Percentiles rank a stretch among this genome's conserved stretches.
These are phyloP conservation scores for Carex pumila DNA, from an alignment of 176 grass and related monocot species.

Conservation along the genomic window DNA sequence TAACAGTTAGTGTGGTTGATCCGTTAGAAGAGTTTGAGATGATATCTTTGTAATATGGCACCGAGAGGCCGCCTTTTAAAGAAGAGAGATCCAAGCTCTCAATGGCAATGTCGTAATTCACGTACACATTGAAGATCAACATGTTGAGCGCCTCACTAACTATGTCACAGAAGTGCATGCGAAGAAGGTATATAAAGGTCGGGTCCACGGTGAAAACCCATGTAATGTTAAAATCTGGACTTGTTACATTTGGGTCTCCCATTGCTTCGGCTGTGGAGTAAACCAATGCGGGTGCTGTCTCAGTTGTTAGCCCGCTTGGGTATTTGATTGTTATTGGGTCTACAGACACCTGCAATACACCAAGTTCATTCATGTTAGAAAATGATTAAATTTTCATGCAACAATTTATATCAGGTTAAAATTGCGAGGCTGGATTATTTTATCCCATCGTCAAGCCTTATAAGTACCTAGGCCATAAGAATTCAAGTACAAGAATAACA, in stretches of 20 bases:
- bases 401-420: not conserved
- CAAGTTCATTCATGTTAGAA: slow-evolving; percentile 20
- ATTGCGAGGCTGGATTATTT: not conserved
- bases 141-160: slow-evolving; percentile 50
- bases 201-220: slow-evolving; percentile 66
- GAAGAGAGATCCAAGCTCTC: slow-evolving; percentile 60
- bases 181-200: slow-evolving; percentile 50
- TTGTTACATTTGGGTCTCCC: slow-evolving; percentile 28
- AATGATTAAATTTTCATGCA: not conserved
- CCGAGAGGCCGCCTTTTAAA: slow-evolving; percentile 28
- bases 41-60: slow-evolving; percentile 72
- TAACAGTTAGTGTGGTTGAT: slow-evolving; percentile 56
- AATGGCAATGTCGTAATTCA: slow-evolving; percentile 44
- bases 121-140: slow-evolving; percentile 67
- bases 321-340: slow-evolving; percentile 42
- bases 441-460: not conserved
- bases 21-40: slow-evolving; percentile 63
- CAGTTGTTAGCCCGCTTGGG: slow-evolving; percentile 27
- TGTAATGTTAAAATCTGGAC: slow-evolving; percentile 60
- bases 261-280: slow-evolving; percentile 62
- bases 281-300: slow-evolving; percentile 60
- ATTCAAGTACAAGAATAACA: not conserved
- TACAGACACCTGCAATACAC: not conserved
- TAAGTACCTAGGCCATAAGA: not conserved
- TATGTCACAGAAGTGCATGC: slow-evolving; percentile 96